phyloP scores from a whole-genome alignment of 1,284 basidiomycete genomes.

The Tylopilus orsonianus region DNA sequence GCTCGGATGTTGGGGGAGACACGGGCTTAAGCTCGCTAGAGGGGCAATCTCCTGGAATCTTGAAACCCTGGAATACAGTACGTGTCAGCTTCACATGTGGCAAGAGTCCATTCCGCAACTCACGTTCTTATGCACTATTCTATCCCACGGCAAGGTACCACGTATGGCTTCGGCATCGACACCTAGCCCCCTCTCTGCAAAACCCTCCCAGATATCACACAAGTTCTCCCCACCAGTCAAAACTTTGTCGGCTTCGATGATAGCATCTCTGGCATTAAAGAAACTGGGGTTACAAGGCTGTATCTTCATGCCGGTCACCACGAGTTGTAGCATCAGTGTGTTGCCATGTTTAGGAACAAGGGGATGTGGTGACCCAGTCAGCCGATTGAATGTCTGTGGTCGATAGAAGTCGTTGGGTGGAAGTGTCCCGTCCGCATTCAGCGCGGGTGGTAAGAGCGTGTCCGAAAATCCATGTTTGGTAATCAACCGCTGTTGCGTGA shows the following conservation, averaged over 20 bases:
- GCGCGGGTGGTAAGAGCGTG: constrained; percentile 76
- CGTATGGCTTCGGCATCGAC: constrained; percentile 66
- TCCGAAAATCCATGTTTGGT: constrained; percentile 77
- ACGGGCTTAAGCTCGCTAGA: constrained; percentile 12
- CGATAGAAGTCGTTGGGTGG: constrained; percentile 75
- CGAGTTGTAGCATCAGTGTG: constrained; percentile 81
- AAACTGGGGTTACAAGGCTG: constrained; percentile 89
- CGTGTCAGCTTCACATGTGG: background rate
- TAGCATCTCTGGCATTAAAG: constrained; percentile 89
- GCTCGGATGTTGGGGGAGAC: constrained; percentile 20
- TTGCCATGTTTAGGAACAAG: constrained; percentile 90
- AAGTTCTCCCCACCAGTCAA: constrained; percentile 90
- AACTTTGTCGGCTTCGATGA: constrained; percentile 81
- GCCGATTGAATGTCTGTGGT: constrained; percentile 30
- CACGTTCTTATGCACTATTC: constrained; percentile 67
- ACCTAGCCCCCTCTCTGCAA: constrained; percentile 81
- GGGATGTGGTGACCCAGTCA: constrained; percentile 46
- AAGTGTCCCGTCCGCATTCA: constrained; percentile 56
- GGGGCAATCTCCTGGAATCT: constrained; percentile 21
- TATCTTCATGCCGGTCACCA: constrained; percentile 89
- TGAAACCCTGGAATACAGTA: constrained; percentile 20
- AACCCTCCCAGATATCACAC: constrained; percentile 84
- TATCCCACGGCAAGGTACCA: constrained; percentile 87
- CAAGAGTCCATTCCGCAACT: constrained; percentile 14
- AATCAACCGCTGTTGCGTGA: constrained; percentile 73